phyloP scores from a whole-genome alignment of 139 green algal genomes.

The Tetraselmis striata region DNA sequence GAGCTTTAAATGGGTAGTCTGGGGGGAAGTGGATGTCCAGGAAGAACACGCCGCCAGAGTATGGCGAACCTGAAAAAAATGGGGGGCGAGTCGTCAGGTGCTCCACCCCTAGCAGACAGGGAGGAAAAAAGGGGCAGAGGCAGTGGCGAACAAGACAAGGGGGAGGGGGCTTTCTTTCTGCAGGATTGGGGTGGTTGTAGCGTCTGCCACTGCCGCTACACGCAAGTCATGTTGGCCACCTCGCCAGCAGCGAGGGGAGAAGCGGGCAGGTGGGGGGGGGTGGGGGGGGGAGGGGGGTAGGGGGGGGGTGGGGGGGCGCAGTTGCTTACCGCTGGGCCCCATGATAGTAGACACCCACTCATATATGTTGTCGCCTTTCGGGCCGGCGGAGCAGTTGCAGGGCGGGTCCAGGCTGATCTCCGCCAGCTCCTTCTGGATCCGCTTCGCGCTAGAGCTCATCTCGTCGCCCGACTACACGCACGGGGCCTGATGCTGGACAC shows the following conservation, averaged over 20 bases:
- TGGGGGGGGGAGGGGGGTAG: too few species aligned
- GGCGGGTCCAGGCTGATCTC: slow-evolving; percentile 92
- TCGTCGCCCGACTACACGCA: too few species aligned
- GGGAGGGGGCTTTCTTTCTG: too few species aligned
- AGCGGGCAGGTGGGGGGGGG: too few species aligned
- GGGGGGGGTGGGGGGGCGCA: too few species aligned
- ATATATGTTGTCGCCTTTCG: slow-evolving; percentile 98
- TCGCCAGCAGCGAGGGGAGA: too few species aligned
- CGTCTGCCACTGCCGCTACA: too few species aligned
- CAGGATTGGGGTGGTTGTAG: too few species aligned
- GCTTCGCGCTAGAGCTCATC: slow-evolving; percentile 8
- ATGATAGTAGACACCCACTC: slow-evolving; percentile 94
- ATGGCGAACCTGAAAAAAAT: slow-evolving; percentile 67
- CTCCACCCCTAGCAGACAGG: neutral
- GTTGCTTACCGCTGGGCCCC: slow-evolving; percentile 68
- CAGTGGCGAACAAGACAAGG: too few species aligned
- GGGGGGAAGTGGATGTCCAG: slow-evolving; percentile 89
- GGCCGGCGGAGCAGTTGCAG: slow-evolving; percentile 85
- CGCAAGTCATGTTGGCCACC: too few species aligned
- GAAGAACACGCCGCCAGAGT: slow-evolving; percentile 88
- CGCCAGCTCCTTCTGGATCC: slow-evolving; percentile 90
- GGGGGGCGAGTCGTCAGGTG: neutral
- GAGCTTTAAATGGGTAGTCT: slow-evolving; percentile 95
- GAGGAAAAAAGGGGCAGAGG: too few species aligned
- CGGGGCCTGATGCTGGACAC: too few species aligned